Conservation (phyloP, 306 rosid genomes). For the Ormosia emarginata region DNA sequence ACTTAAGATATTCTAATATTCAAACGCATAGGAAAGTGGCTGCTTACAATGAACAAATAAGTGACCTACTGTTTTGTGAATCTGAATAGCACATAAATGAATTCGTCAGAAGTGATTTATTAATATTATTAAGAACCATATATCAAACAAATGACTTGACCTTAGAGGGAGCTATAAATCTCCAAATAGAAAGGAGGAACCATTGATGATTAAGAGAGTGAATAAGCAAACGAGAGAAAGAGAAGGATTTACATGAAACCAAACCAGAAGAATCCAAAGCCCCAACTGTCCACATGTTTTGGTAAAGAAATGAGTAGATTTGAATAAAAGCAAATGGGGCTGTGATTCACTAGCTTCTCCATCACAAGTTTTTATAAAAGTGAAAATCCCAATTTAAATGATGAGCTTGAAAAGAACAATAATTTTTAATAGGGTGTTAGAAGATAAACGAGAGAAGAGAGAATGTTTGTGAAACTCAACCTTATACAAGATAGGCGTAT, state of each 20-base stretch:
- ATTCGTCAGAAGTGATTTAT: background rate
- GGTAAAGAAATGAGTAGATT: background rate
- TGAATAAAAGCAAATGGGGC: background rate
- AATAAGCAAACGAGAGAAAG: background rate
- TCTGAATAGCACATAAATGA: background rate
- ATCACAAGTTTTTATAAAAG: background rate
- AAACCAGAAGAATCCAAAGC: background rate
- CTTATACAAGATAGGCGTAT: background rate
- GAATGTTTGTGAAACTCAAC: background rate
- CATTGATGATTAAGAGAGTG: background rate
- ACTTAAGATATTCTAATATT: background rate
- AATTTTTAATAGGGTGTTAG: background rate
- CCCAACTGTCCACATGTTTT: background rate
- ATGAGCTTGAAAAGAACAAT: background rate
- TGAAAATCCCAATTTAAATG: background rate
- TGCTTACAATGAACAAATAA: background rate
- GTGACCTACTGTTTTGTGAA: background rate
- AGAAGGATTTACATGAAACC: background rate
- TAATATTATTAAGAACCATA: background rate
- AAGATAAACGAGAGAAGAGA: background rate
- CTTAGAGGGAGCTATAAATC: background rate
- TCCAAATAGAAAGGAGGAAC: background rate
- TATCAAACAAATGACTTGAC: background rate
- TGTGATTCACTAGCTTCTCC: background rate
- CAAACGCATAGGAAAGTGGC: background rate